Percentiles rank a stretch among this genome's conserved stretches.
phyloP scores from a whole-genome alignment of 345 rosid species.

The Syzygium jambos region DNA sequence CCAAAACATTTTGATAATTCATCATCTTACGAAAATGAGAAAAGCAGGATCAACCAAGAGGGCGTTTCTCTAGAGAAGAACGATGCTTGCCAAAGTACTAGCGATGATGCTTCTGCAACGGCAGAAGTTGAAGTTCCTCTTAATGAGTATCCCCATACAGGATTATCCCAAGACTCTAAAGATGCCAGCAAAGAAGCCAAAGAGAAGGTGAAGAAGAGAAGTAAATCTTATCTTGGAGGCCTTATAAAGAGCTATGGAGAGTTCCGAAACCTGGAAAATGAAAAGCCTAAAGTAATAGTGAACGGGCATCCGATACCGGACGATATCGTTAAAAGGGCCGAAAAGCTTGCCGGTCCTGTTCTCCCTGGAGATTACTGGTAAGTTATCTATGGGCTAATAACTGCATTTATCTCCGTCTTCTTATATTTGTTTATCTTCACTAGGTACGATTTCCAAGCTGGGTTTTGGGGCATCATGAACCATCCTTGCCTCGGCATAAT shows the following conservation, averaged over 20 bases:
- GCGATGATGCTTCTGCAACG: slow-evolving; percentile 14
- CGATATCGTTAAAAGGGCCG: slow-evolving; percentile 37
- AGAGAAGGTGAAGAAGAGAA: slow-evolving; percentile 17
- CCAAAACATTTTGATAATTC: slow-evolving; percentile 29
- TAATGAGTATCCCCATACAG: slow-evolving; percentile 20
- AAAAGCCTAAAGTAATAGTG: slow-evolving; percentile 32
- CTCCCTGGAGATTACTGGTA: slow-evolving; percentile 74
- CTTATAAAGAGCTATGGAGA: slow-evolving; percentile 14
- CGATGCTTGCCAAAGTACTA: slow-evolving; percentile 24
- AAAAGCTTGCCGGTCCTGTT: slow-evolving; percentile 67
- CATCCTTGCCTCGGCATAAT: slow-evolving; percentile 70
- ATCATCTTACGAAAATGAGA: slow-evolving; percentile 14
- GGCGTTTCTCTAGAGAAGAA: slow-evolving; percentile 21
- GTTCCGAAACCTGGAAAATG: slow-evolving; percentile 19
- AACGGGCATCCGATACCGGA: slow-evolving; percentile 55
- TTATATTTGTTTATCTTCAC: neutral
- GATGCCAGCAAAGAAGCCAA: slow-evolving; percentile 24
- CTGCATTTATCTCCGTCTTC: neutral
- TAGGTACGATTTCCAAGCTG: slow-evolving; percentile 77
- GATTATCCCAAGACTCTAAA: slow-evolving; percentile 29
- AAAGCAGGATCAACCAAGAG: slow-evolving; percentile 20
- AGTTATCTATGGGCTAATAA: neutral
- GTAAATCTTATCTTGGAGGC: slow-evolving; percentile 32
- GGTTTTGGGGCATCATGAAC: slow-evolving; percentile 76
- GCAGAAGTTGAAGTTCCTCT: slow-evolving; percentile 38